Conservation (phyloP, 73 alveolate species). For the Blepharisma stoltei region DNA sequence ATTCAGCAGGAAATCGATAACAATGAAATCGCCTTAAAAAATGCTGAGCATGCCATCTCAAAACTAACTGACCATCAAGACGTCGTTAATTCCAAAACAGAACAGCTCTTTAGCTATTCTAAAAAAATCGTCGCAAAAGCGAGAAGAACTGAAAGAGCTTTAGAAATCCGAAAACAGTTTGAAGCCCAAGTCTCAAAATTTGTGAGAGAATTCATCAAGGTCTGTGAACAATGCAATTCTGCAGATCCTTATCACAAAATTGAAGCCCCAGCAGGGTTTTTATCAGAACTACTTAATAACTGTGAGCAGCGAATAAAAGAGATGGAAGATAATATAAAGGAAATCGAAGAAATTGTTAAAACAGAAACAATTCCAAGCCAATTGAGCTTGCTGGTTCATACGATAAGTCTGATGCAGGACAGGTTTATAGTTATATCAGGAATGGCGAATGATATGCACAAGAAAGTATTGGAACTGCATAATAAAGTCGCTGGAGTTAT, state of each 20-base stretch:
- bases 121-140: background rate
- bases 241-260: constrained; percentile 12
- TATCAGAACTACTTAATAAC: background rate
- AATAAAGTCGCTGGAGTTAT: too few relatives aligned
- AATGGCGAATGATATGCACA: constrained; percentile 8
- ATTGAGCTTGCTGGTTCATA: background rate
- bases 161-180: constrained; percentile 4
- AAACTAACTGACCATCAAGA: background rate
- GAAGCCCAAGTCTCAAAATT: background rate
- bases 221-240: background rate
- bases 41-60: background rate
- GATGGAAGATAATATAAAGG: constrained; percentile 9
- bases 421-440: constrained; percentile 1
- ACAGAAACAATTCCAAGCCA: background rate
- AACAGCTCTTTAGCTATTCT: background rate
- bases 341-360: constrained; percentile 1
- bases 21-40: background rate
- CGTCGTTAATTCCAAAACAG: background rate
- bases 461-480: background rate
- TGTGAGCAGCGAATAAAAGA: constrained; percentile 16
- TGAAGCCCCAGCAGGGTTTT: constrained; percentile 16
- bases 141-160: background rate
- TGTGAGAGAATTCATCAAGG: background rate
- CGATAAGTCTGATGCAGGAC: background rate
- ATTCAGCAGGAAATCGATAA: background rate